Evolutionary conservation across 352 stramenopile species (phyloP).

Genomic region (Globisporangium heterothallicum): DNA sequence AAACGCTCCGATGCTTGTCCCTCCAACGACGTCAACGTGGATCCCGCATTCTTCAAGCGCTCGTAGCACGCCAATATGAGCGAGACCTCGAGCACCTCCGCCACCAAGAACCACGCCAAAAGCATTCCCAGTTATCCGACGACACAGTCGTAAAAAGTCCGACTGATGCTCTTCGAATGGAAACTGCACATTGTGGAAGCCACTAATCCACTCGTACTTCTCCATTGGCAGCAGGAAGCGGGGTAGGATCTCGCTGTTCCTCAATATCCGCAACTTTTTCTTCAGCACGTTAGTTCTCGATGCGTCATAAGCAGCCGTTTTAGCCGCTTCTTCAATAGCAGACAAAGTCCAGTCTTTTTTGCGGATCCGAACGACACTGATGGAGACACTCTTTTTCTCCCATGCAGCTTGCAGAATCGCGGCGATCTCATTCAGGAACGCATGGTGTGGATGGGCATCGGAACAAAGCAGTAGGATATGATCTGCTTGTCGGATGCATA

Average conservation of each 20-base stretch:
- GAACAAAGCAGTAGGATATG: constrained; percentile 80
- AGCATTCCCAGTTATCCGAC: constrained; percentile 88
- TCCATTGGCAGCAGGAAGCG: constrained; percentile 74
- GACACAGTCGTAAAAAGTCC: constrained; percentile 83
- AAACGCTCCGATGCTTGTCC: constrained; percentile 87
- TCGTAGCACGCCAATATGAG: constrained; percentile 92
- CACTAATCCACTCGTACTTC: constrained; percentile 84
- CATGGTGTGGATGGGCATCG: constrained; percentile 56
- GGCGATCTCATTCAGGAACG: constrained; percentile 70
- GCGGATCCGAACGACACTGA: constrained; percentile 76
- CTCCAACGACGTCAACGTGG: constrained; percentile 92
- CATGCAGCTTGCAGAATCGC: constrained; percentile 60
- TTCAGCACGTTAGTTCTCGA: constrained; percentile 52
- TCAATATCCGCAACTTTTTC: constrained; percentile 50
- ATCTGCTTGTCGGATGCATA: constrained; percentile 83
- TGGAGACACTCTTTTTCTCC: constrained; percentile 63
- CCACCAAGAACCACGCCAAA: constrained; percentile 93
- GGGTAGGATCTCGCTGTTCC: constrained; percentile 53
- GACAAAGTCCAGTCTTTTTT: constrained; percentile 71
- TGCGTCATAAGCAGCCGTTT: constrained; percentile 34
- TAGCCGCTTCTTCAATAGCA: constrained; percentile 42
- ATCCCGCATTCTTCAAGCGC: constrained; percentile 90
- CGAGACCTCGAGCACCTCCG: constrained; percentile 89
- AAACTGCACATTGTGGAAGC: constrained; percentile 82
- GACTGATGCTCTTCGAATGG: constrained; percentile 65